Base-by-base conservation (phyloP, 129 eudicot genomes). In the Erigeron canadensis region DNA sequence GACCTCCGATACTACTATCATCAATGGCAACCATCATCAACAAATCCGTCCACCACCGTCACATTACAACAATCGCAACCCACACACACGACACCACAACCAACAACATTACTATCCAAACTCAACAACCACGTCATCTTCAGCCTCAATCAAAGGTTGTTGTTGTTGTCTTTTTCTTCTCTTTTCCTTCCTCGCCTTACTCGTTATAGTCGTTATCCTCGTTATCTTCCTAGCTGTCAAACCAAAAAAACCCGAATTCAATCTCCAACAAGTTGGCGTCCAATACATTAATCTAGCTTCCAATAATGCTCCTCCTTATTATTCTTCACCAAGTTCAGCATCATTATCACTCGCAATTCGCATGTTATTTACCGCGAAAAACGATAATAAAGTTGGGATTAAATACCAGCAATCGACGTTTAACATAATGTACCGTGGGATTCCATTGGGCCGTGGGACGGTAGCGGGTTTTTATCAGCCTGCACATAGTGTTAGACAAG, bases 161-260 rank as follows among this genome's bases (percentile, higher is more conserved):
- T 90, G 97, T 71, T 95, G 99, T 74, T 95, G 97, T 57, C 94
- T 95, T 60, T 88, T 95, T 81, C 96, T 95, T 69, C 86, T 95
- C 59, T 88, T 95, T 80, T 85, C 97, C 72, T 86, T 94, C 90
- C 85, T 94, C 77, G 83, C 84, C 23, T 96, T 95, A 61, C 82
- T 90, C 64, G 57, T 48, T 51, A 75, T 90, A 76, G 97, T 97
- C 69, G 86, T 90, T 57, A 67, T 86, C 71, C 96, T 95, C 82
- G 86, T 90, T 72, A 53, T 95, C 58, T 50, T 95, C 48, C 84
- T 91, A 71, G 93, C 96, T 45, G 81, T 91, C 50, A 91, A 86
- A 47, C 97, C 97, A 70, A 86, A 88, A 15, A 88, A 91, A 62
- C 97, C 97, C 38, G 83, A 85, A 64, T 91, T 82, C 83, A 85